Evolutionary conservation across 305 asterid genomes (phyloP).

Genomic region (Fraxinus xanthoxyloides): DNA sequence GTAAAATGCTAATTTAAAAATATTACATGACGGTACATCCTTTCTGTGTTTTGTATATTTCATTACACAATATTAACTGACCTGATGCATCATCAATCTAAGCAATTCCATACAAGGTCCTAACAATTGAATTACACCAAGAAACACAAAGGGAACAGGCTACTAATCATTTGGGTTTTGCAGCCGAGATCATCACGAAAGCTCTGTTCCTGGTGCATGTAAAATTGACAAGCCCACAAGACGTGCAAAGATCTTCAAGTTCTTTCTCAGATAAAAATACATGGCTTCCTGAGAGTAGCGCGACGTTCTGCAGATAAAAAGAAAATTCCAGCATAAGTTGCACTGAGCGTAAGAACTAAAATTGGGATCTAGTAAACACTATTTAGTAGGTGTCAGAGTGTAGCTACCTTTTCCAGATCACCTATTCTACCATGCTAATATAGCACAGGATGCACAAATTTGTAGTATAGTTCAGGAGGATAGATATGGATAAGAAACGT

Average conservation of each 20-base stretch:
- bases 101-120: not conserved
- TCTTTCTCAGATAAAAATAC: conserved; percentile 60
- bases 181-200: conserved; percentile 76
- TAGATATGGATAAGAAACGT: not conserved
- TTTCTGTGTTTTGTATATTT: not conserved
- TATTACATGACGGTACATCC: not conserved
- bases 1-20: not conserved
- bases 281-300: conserved; percentile 67
- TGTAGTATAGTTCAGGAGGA: not conserved
- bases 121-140: not conserved
- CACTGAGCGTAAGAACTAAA: not conserved
- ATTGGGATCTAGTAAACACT: not conserved
- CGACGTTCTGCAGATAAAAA: conserved; percentile 39
- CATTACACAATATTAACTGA: not conserved
- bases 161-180: conserved; percentile 36
- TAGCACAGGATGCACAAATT: not conserved
- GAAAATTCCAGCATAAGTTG: not conserved
- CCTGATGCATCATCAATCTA: not conserved
- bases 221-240: conserved; percentile 67
- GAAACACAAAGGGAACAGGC: not conserved
- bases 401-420: not conserved
- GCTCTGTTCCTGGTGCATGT: conserved; percentile 54
- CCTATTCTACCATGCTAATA: not conserved
- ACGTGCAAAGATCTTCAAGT: conserved; percentile 65
- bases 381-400: not conserved